A percentile compares a stretch with the other conserved stretches of the same genome.
phyloP scores from a whole-genome alignment of 1,284 basidiomycete species.

The Fomitopsis schrenkii region DNA sequence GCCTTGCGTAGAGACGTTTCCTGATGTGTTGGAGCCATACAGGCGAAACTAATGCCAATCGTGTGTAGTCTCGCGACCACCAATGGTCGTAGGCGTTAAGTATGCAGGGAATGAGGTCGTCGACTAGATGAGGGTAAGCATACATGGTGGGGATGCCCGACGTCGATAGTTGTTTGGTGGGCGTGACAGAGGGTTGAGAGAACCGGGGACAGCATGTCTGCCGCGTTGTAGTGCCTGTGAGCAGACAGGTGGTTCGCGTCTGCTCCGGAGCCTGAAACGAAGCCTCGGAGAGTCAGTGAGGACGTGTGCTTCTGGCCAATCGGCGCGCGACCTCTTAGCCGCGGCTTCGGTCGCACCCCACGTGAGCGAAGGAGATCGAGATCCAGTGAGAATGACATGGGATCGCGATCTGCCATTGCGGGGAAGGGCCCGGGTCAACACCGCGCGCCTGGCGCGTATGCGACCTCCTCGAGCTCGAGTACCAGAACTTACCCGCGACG shows the following conservation, averaged over 20 bases:
- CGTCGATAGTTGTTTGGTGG: conserved; percentile 9
- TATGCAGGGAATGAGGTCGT: conserved; percentile 51
- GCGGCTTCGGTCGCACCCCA: background rate
- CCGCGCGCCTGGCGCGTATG: background rate
- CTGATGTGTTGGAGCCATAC: conserved; percentile 42
- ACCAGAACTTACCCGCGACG: background rate
- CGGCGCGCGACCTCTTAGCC: background rate
- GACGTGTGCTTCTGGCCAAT: background rate
- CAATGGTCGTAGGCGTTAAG: conserved; percentile 45
- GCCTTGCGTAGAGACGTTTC: conserved; percentile 42
- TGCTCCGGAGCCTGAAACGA: background rate
- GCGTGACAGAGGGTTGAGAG: background rate
- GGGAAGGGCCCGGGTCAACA: background rate
- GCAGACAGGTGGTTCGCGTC: background rate
- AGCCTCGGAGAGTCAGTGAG: background rate
- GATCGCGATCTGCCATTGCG: background rate
- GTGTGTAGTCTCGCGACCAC: conserved; percentile 49
- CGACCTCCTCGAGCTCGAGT: background rate
- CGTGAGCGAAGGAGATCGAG: background rate
- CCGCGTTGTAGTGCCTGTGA: background rate
- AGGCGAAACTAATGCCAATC: conserved; percentile 42
- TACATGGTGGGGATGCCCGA: conserved; percentile 9
- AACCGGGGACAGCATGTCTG: background rate
- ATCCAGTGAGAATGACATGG: background rate
- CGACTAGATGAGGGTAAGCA: conserved; percentile 21